A percentile compares a stretch with the other conserved stretches of the same genome.
Conservation (phyloP, 371 early-diverging fungal species). For the Zychaea mexicana region DNA sequence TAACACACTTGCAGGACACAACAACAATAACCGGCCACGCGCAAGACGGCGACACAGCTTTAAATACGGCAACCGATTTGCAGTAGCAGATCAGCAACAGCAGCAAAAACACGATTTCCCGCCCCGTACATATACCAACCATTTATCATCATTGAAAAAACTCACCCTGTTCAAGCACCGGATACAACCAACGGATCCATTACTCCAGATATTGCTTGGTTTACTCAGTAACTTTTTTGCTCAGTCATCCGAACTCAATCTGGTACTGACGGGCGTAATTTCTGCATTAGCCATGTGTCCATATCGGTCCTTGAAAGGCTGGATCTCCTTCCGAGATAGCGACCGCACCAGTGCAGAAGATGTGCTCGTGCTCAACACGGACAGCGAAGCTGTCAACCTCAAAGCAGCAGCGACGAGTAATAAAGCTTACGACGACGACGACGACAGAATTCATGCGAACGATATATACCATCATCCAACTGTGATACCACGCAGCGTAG, state of each 20-base stretch:
- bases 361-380: conserved; percentile 29
- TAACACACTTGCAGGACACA: neutral
- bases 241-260: conserved; percentile 80
- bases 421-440: neutral
- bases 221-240: conserved; percentile 73
- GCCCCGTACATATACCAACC: conserved; percentile 1
- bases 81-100: neutral
- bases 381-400: neutral
- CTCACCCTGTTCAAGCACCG: conserved; percentile 41
- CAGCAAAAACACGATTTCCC: neutral
- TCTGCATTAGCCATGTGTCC: conserved; percentile 75
- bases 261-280: conserved; percentile 85
- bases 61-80: conserved; percentile 34
- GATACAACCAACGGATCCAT: conserved; percentile 58
- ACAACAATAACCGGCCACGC: conserved; percentile 1
- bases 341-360: conserved; percentile 37
- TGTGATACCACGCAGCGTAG: conserved; percentile 5
- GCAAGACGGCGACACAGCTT: conserved; percentile 42
- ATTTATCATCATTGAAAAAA: conserved; percentile 14
- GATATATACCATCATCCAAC: conserved; percentile 17
- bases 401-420: neutral
- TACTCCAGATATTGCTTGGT: conserved; percentile 59
- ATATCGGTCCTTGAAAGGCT: conserved; percentile 65
- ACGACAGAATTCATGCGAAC: conserved; percentile 15
- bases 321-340: conserved; percentile 66